Conservation (phyloP, 192 early-diverging fungal genomes). For the Coemansia sp. region DNA sequence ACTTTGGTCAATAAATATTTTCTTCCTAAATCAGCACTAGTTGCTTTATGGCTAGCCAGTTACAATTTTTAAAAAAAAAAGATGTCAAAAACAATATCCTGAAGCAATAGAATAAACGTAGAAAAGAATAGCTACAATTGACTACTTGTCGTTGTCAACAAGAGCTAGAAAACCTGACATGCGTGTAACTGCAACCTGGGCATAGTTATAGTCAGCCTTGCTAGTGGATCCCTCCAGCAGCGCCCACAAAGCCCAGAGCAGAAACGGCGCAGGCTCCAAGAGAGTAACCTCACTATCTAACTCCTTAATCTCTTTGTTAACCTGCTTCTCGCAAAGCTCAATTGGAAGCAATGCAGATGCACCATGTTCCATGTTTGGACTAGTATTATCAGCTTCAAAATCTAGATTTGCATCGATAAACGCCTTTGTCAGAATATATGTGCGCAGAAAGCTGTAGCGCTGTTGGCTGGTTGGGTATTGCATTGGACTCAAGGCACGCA, state of each 20-base stretch:
- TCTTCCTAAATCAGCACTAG: too few species aligned
- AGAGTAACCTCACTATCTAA: constrained; percentile 32
- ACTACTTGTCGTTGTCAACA: constrained; percentile 1
- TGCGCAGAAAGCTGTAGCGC: constrained; percentile 60
- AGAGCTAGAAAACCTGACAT: constrained; percentile 50
- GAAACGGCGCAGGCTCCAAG: constrained; percentile 55
- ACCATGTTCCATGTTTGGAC: not conserved
- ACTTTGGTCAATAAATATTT: too few species aligned
- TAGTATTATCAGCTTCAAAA: constrained; percentile 13
- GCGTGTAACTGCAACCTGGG: constrained; percentile 61
- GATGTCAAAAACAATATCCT: too few species aligned
- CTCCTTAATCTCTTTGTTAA: constrained; percentile 21
- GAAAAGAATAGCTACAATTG: too few species aligned
- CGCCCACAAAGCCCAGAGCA: constrained; percentile 80
- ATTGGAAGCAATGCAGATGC: constrained; percentile 15
- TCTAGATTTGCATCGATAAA: constrained; percentile 45
- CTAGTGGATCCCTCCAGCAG: constrained; percentile 70
- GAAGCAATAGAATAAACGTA: too few species aligned
- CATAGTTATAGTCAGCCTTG: constrained; percentile 76
- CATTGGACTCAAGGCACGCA: constrained; percentile 39
- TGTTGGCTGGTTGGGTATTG: constrained; percentile 62
- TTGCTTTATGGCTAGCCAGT: too few species aligned
- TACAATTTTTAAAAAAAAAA: too few species aligned
- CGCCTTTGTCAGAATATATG: constrained; percentile 63
- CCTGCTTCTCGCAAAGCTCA: constrained; percentile 15